These are phyloP conservation scores for Monilinia fructicola DNA, from an alignment of 2,329 filamentous ascomycete species.

Conservation along the genomic window DNA sequence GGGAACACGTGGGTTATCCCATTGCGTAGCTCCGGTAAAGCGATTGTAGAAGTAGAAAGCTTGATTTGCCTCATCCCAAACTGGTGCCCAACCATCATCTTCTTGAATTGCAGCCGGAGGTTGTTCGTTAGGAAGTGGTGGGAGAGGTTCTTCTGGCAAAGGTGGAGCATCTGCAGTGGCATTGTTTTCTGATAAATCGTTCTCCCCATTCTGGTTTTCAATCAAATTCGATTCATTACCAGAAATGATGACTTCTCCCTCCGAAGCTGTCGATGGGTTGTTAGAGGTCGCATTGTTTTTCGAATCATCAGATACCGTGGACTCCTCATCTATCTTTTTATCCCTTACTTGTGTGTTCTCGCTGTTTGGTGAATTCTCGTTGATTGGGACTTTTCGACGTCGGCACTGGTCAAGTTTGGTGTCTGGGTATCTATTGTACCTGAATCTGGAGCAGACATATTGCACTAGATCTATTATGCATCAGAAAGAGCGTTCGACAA, in stretches of 20 bases:
- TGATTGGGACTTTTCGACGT: background rate
- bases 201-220: conserved; percentile 27
- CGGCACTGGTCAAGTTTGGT: background rate
- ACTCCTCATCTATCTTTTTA: background rate
- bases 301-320: background rate
- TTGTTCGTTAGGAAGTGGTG: conserved; percentile 43
- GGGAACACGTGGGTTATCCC: conserved; percentile 81
- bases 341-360: conserved; percentile 16
- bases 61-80: conserved; percentile 69
- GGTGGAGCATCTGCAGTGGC: conserved; percentile 25
- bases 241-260: conserved; percentile 24
- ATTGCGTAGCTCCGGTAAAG: conserved; percentile 72
- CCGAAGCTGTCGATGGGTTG: background rate
- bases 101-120: conserved; percentile 52
- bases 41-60: conserved; percentile 85
- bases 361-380: background rate
- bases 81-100: conserved; percentile 75
- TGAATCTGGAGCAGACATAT: conserved; percentile 23
- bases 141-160: conserved; percentile 41
- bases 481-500: conserved; percentile 24
- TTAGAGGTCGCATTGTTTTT: background rate
- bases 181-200: conserved; percentile 19
- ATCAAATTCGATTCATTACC: conserved; percentile 25
- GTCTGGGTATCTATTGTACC: conserved; percentile 19
- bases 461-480: conserved; percentile 24